Conservation (phyloP, 371 early-diverging fungal genomes). For the Mucor velutinosus region DNA sequence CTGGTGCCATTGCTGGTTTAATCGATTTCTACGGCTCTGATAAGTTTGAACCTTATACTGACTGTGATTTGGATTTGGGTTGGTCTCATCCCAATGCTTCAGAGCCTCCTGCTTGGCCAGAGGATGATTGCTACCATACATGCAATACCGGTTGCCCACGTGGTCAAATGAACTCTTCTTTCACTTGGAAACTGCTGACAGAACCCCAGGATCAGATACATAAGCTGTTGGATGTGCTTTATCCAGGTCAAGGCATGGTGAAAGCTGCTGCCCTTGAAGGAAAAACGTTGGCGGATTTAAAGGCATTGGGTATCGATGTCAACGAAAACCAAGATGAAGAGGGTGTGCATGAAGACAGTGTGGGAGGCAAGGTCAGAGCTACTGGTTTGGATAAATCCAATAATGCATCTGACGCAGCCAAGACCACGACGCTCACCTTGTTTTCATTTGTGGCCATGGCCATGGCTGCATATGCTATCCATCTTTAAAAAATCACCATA, state of each 20-base stretch:
- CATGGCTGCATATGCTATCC: background rate
- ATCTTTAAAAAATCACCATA: background rate
- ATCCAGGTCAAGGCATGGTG: constrained; percentile 39
- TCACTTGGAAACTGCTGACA: constrained; percentile 44
- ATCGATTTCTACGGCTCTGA: constrained; percentile 53
- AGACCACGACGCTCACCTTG: background rate
- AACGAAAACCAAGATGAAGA: background rate
- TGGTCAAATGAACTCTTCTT: constrained; percentile 46
- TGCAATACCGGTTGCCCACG: constrained; percentile 54
- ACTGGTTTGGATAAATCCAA: background rate
- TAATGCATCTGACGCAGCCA: background rate
- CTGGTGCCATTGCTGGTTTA: constrained; percentile 56
- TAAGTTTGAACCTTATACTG: constrained; percentile 52
- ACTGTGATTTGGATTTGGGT: constrained; percentile 59
- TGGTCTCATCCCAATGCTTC: constrained; percentile 57
- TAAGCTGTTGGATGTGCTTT: constrained; percentile 28
- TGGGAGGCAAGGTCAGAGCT: background rate
- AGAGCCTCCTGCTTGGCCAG: constrained; percentile 41
- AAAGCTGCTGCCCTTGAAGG: constrained; percentile 38
- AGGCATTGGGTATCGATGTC: constrained; percentile 5
- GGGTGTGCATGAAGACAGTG: background rate
- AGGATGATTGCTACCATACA: constrained; percentile 56
- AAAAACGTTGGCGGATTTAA: constrained; percentile 11
- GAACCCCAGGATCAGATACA: constrained; percentile 16
- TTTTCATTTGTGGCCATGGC: background rate